Conservation (phyloP, 1,284 basidiomycete genomes). For the Ceratobasidium theobromae region DNA sequence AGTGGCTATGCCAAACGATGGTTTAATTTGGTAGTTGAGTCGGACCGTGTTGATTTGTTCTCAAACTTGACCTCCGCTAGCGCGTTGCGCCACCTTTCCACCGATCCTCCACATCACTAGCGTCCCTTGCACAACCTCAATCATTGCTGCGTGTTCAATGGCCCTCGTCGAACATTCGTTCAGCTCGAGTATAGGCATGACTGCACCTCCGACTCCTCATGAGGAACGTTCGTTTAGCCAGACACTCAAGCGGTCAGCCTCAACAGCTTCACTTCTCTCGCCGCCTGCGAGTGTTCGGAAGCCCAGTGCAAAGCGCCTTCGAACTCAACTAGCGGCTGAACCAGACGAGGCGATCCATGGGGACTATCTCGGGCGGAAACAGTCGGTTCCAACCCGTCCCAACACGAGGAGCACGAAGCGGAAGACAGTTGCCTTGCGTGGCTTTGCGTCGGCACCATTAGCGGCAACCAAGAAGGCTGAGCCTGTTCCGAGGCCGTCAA, state of each 20-base stretch:
- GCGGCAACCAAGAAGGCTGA: conserved; percentile 6
- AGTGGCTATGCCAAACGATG: no score
- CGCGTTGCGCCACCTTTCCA: no score
- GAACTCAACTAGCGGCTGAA: neutral
- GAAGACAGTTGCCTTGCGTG: neutral
- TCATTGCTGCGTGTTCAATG: neutral
- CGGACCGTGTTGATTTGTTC: no score
- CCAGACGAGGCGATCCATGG: conserved; percentile 22
- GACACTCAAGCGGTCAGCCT: conserved; percentile 32
- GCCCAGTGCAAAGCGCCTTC: conserved; percentile 27
- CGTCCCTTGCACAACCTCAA: neutral
- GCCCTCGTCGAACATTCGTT: neutral
- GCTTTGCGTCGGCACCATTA: neutral
- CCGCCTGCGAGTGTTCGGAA: conserved; percentile 33
- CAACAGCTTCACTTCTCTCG: conserved; percentile 31
- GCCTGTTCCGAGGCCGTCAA: neutral
- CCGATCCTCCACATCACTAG: no score
- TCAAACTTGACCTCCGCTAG: no score
- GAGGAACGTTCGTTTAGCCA: conserved; percentile 9
- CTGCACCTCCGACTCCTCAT: conserved; percentile 5
- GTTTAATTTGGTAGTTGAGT: no score
- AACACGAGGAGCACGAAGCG: conserved; percentile 5
- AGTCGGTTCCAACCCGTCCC: neutral
- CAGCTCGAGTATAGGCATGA: neutral
- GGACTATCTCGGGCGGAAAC: neutral